A percentile compares a stretch with the other conserved stretches of the same genome.
phyloP scores from a whole-genome alignment of 768 basidiomycete species.

The Trametes cubensis region DNA sequence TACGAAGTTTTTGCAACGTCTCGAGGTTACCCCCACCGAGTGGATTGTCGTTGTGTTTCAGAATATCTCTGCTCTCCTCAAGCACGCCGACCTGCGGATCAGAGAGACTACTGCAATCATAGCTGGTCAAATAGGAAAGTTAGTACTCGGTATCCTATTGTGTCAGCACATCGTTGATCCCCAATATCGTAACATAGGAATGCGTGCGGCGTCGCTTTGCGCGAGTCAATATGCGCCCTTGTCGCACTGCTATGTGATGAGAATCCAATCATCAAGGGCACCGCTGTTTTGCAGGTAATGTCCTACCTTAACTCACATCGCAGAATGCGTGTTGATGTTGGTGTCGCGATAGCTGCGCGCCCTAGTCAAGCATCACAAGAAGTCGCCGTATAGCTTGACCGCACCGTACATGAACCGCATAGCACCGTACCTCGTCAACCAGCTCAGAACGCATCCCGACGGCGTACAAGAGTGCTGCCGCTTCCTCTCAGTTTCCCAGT shows the following conservation, averaged over 20 bases:
- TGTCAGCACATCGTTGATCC: no score
- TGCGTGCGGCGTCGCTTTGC: conserved; percentile 53
- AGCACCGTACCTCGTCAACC: conserved; percentile 63
- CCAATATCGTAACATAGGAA: conserved; percentile 38
- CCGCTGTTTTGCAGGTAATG: conserved; percentile 67
- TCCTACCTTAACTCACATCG: background rate
- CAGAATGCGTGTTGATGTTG: background rate
- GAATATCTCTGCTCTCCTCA: conserved; percentile 52
- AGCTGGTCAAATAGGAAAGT: conserved; percentile 58
- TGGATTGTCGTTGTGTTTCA: conserved; percentile 46
- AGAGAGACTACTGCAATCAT: conserved; percentile 69
- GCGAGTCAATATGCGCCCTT: conserved; percentile 61
- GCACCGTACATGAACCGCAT: conserved; percentile 71
- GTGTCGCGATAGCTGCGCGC: conserved; percentile 51
- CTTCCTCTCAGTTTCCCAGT: conserved; percentile 59
- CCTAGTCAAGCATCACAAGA: conserved; percentile 59
- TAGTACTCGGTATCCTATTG: background rate
- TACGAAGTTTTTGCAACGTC: conserved; percentile 44
- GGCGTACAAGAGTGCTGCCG: conserved; percentile 67
- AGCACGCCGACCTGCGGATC: conserved; percentile 46
- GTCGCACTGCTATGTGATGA: conserved; percentile 66
- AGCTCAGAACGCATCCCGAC: conserved; percentile 58
- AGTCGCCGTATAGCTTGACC: conserved; percentile 65
- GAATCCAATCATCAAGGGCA: conserved; percentile 71
- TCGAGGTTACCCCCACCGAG: conserved; percentile 36